phyloP scores from a whole-genome alignment of 1,139 yeast species.

The Pichia kudriavzevii region DNA sequence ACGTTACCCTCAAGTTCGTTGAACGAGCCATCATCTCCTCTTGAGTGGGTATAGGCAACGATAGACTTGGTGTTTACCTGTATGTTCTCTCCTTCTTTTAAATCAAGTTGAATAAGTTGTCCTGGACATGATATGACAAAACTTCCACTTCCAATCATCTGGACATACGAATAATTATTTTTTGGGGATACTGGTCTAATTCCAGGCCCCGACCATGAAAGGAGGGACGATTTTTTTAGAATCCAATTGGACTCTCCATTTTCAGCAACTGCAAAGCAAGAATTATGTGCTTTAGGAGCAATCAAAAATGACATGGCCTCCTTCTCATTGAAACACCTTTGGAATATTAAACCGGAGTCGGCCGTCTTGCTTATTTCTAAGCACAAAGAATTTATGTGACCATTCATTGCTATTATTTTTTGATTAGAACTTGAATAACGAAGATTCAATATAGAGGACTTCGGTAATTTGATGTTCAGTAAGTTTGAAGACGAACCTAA shows the following conservation, averaged over 20 bases:
- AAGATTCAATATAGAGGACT: constrained; percentile 37
- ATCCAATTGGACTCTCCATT: constrained; percentile 29
- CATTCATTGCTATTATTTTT: constrained; percentile 40
- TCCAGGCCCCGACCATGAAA: constrained; percentile 43
- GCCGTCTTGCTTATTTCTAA: constrained; percentile 20
- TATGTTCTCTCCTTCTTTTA: constrained; percentile 31
- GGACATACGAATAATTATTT: constrained; percentile 16
- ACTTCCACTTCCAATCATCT: constrained; percentile 34
- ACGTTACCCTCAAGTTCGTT: constrained; percentile 6
- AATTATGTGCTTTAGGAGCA: constrained; percentile 22
- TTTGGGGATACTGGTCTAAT: constrained; percentile 22
- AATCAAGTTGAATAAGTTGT: constrained; percentile 30
- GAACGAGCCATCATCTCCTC: too few species aligned
- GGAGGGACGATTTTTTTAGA: constrained; percentile 30
- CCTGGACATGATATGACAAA: constrained; percentile 34
- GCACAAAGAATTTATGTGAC: constrained; percentile 28
- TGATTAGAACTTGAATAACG: constrained; percentile 33
- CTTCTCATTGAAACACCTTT: constrained; percentile 26
- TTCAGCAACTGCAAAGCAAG: constrained; percentile 23
- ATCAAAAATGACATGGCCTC: constrained; percentile 26
- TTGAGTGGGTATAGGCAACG: constrained; percentile 29
- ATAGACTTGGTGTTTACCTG: constrained; percentile 32
- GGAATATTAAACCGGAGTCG: constrained; percentile 21
- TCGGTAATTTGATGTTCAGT: constrained; percentile 40
- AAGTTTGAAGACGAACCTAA: constrained; percentile 39